These are phyloP conservation scores for Boletus barrowsii DNA, from an alignment of 768 basidiomycete species.

Conservation along the genomic window DNA sequence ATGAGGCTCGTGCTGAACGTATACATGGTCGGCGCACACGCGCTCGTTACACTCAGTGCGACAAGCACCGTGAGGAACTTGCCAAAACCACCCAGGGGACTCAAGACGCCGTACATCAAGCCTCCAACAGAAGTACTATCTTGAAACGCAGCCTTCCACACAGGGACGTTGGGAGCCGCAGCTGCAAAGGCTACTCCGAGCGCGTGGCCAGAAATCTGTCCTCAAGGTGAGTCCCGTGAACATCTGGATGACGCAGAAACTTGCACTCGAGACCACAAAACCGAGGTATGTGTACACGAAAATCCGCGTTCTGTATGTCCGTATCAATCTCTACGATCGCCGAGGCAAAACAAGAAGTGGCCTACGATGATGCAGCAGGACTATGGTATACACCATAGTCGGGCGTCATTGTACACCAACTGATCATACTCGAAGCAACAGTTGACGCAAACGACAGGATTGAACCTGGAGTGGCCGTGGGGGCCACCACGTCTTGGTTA, in stretches of 20 bases:
- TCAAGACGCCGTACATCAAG: constrained; percentile 38
- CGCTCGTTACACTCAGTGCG: constrained; percentile 52
- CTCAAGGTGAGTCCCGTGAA: not conserved
- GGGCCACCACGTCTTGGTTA: constrained; percentile 37
- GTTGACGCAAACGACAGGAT: constrained; percentile 46
- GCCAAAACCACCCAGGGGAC: constrained; percentile 42
- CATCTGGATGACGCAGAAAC: constrained; percentile 12
- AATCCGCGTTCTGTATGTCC: constrained; percentile 31
- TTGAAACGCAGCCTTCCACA: constrained; percentile 41
- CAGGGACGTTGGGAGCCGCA: constrained; percentile 35
- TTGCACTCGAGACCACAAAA: constrained; percentile 39
- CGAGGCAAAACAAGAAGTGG: not conserved
- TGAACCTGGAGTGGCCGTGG: constrained; percentile 31
- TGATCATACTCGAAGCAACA: constrained; percentile 42
- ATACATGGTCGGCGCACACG: constrained; percentile 60
- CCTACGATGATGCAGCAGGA: constrained; percentile 58
- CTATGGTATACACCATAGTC: constrained; percentile 51
- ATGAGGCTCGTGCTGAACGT: constrained; percentile 47
- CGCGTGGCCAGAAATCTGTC: constrained; percentile 38
- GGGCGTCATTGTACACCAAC: constrained; percentile 42
- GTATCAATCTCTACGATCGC: not conserved
- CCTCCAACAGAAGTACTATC: constrained; percentile 44
- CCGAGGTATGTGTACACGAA: constrained; percentile 47
- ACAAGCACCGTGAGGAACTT: constrained; percentile 48
- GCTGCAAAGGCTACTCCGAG: constrained; percentile 48